A percentile compares a stretch with the other conserved stretches of the same genome.
Conservation (phyloP, 306 rosid species). For the Acacia melanoxylon region DNA sequence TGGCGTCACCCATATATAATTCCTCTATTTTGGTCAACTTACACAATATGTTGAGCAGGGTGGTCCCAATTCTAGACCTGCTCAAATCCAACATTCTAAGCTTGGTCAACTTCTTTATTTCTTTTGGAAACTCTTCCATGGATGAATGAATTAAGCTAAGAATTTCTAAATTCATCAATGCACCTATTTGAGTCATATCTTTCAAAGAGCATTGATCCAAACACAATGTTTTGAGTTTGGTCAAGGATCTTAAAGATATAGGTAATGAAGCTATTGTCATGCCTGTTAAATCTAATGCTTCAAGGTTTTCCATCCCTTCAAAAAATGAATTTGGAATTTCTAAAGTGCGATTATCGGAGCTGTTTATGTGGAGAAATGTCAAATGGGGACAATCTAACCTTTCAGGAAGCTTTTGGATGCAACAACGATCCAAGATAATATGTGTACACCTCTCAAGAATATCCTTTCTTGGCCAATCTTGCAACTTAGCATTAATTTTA, state of each 20-base stretch:
- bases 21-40: neutral
- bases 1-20: neutral
- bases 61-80: neutral
- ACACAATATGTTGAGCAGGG: neutral
- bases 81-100: neutral
- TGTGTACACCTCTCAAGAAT: neutral
- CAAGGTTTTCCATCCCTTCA: neutral
- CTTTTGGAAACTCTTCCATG: neutral
- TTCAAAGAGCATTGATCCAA: neutral
- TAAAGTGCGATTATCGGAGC: neutral
- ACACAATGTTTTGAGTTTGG: neutral
- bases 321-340: neutral
- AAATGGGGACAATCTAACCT: neutral
- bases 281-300: neutral
- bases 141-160: neutral
- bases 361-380: neutral
- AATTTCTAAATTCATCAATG: neutral
- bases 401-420: neutral
- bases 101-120: neutral
- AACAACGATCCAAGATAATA: fast-evolving
- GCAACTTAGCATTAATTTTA: neutral
- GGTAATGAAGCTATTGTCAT: neutral
- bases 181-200: neutral
- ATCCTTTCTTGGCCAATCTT: neutral
- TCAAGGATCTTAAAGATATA: neutral